Evolutionary conservation across 2,329 filamentous ascomycete genomes (phyloP), one percentile per base, ranked within the genome.

Genomic region (Colletotrichum gigasporum): DNA sequence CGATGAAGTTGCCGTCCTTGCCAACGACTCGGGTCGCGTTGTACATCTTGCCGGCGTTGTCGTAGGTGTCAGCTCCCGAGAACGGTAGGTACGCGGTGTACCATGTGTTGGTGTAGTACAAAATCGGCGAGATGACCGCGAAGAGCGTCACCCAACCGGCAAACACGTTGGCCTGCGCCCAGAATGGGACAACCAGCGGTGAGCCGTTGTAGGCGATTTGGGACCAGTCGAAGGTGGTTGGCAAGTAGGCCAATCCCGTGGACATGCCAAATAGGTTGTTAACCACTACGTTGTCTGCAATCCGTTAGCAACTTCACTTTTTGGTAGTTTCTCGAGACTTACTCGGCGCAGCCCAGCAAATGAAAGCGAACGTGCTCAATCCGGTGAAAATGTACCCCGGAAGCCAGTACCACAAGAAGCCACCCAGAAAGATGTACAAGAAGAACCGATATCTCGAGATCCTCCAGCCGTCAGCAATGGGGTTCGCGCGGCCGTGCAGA

Each of bases 261-360:
- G 69, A 69, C 37, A 71, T 71, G 20, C 75, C 75, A 69, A 93
- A 93, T 1, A 93, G 71, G 72, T 93, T 90, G 68, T 93, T 93
- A 32, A 93, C 77, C 8, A 91, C 78, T 0, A 86, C 80, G 63
- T 86, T 92, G 48, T 92, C 61, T 64, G 5, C 5, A 28, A 8
- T n/a, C 0, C 1, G 22, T 63, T 6, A 63, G 59, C 9, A 18
- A 35, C 54, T 24, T 51, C 53, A 11, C 72, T 47, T 9, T 68
- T 65, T 11, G 60, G 16, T 22, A 71, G 71, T 3, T 70, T 44
- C 1, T 35, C 1, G 1, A 16, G 6, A 64, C 61, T 14, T 9
- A 64, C 61, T 64, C 16, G 79, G 79, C 0, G 76, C 73, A 37
- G 83, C 83, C 81, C 81, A 84, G 4, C 77, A 77, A 58, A 82